phyloP scores from a whole-genome alignment of 129 eudicot species.

The Saussurea involucrata region DNA sequence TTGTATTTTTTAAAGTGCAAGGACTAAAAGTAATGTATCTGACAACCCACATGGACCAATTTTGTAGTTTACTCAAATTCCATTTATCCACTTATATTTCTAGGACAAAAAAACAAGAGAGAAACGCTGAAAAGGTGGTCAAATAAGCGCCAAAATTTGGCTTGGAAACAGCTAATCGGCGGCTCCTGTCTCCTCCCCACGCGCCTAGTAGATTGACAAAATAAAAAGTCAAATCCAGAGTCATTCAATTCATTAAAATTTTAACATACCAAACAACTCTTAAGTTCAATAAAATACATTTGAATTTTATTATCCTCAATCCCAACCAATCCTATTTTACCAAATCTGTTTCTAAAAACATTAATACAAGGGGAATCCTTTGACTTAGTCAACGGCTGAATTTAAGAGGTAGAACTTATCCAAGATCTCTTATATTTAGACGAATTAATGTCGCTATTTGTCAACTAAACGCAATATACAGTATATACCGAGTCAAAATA shows the following conservation, averaged over 20 bases:
- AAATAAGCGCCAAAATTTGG: neutral
- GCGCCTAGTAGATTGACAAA: neutral
- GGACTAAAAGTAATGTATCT: neutral
- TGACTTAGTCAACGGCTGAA: no score
- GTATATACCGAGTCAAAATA: conserved; percentile 9
- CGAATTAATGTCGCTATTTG: no score
- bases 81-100: neutral
- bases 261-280: neutral
- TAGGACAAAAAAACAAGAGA: neutral
- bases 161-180: neutral
- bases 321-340: no score
- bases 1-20: neutral
- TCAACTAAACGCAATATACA: no score
- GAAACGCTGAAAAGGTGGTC: neutral
- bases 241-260: neutral
- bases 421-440: no score
- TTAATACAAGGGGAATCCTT: no score
- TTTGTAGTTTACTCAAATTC: neutral
- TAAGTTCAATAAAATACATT: no score
- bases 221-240: neutral
- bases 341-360: no score
- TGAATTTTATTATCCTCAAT: no score
- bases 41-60: neutral
- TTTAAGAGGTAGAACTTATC: no score
- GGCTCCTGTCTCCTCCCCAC: neutral